Evolutionary conservation across 768 basidiomycete genomes (phyloP).

Genomic region (Macrocybe gigantea): DNA sequence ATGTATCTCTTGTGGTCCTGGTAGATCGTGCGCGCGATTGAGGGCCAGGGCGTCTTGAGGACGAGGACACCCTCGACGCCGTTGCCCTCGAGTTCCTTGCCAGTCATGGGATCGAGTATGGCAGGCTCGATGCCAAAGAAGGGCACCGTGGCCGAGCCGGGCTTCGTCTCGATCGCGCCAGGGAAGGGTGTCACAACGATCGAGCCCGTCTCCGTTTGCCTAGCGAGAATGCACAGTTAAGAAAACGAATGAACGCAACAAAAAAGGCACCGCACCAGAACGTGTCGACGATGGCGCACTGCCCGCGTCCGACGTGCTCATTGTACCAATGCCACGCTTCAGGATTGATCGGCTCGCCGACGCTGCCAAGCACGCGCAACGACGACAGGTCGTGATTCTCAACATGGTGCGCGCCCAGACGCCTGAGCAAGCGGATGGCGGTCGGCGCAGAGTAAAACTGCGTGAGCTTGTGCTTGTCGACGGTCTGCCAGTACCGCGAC

Average conservation of each 20-base stretch:
- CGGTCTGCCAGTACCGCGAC: constrained; percentile 94
- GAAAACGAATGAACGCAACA: constrained; percentile 8
- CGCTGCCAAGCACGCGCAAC: constrained; percentile 84
- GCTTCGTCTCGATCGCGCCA: constrained; percentile 93
- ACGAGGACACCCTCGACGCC: constrained; percentile 88
- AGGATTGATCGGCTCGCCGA: constrained; percentile 98
- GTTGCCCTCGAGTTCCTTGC: constrained; percentile 71
- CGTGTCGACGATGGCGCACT: constrained; percentile 94
- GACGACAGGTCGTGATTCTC: constrained; percentile 75
- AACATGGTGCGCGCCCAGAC: constrained; percentile 82
- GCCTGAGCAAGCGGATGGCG: constrained; percentile 84
- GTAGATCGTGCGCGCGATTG: constrained; percentile 89
- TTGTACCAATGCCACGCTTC: constrained; percentile 99
- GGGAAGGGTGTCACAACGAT: constrained; percentile 95
- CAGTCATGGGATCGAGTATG: constrained; percentile 80
- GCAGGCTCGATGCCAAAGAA: constrained; percentile 94
- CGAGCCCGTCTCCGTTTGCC: constrained; percentile 94
- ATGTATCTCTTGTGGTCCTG: constrained; percentile 80
- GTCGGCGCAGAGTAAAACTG: constrained; percentile 96
- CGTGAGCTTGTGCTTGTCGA: constrained; percentile 88
- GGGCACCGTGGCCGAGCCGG: constrained; percentile 94
- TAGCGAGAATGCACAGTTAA: background rate
- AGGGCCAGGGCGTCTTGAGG: constrained; percentile 88
- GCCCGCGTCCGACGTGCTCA: constrained; percentile 80
- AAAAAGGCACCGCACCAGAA: constrained; percentile 50